Percentiles rank a stretch among this genome's conserved stretches.
Conservation (phyloP, 495 filamentous ascomycete genomes). For the Xylaria bambusicola region DNA sequence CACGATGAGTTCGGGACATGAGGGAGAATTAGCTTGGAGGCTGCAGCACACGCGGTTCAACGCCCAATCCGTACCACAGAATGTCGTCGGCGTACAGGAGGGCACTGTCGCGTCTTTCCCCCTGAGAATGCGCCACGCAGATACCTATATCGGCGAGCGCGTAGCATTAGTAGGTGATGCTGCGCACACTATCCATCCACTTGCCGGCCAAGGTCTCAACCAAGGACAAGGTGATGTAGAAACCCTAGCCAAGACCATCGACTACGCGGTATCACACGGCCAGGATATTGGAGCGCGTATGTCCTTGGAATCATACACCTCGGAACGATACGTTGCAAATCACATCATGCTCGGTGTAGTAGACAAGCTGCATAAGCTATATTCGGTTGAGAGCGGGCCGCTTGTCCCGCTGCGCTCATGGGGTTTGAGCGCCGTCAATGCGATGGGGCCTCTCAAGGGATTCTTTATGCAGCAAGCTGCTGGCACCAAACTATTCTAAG, state of each 20-base stretch:
- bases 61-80: constrained; percentile 44
- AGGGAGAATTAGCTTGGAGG: constrained; percentile 80
- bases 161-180: constrained; percentile 91
- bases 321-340: constrained; percentile 78
- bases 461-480: constrained; percentile 91
- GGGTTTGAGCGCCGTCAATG: constrained; percentile 76
- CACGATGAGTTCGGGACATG: constrained; percentile 59
- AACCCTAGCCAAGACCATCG: constrained; percentile 69
- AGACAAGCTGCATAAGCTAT: constrained; percentile 93
- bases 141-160: constrained; percentile 85
- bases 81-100: constrained; percentile 68
- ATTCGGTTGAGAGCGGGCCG: constrained; percentile 72
- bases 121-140: constrained; percentile 84
- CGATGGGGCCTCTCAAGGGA: constrained; percentile 74
- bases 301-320: constrained; percentile 75
- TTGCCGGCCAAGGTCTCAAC: constrained; percentile 94
- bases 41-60: constrained; percentile 64
- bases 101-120: constrained; percentile 89
- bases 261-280: constrained; percentile 76
- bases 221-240: constrained; percentile 87
- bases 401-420: constrained; percentile 74
- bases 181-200: constrained; percentile 90
- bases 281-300: constrained; percentile 77
- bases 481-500: constrained; percentile 54
- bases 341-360: constrained; percentile 84